Evolutionary conservation across 164 flowering plant species (phyloP).

Genomic region (Saururus chinensis): DNA sequence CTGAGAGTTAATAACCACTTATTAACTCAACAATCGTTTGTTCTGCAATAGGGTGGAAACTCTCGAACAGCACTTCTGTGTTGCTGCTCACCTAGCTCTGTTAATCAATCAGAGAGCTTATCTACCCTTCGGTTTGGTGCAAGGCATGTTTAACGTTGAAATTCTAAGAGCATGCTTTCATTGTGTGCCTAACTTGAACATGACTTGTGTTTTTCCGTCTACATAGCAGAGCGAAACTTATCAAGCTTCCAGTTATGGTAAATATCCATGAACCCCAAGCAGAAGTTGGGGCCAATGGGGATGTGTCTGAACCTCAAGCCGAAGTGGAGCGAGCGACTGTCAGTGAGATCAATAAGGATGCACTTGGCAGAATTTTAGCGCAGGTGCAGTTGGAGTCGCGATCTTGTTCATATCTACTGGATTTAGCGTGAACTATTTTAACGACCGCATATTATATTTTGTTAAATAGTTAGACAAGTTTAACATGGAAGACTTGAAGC

Average conservation of each 20-base stretch:
- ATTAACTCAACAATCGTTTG: neutral
- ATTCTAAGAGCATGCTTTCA: neutral
- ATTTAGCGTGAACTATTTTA: too few species aligned
- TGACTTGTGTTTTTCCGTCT: neutral
- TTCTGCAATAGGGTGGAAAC: conserved; percentile 52
- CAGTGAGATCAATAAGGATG: neutral
- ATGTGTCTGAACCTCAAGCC: neutral
- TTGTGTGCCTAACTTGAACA: neutral
- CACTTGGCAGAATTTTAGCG: neutral
- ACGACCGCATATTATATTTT: too few species aligned
- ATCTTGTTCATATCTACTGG: neutral
- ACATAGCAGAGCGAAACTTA: neutral
- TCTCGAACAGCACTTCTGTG: conserved; percentile 70
- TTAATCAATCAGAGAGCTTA: conserved; percentile 65
- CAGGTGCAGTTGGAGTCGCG: neutral
- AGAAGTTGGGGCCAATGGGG: neutral
- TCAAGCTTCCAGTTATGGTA: neutral
- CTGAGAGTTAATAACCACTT: neutral
- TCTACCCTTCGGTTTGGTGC: conserved; percentile 88
- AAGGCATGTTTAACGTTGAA: conserved; percentile 29
- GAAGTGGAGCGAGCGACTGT: neutral
- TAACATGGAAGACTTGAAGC: conserved; percentile 40
- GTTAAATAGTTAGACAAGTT: conserved; percentile 25
- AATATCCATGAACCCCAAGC: neutral
- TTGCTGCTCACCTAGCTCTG: conserved; percentile 81